Evolutionary conservation across 305 asterid genomes (phyloP).

Genomic region (Caryopteris hybrid): DNA sequence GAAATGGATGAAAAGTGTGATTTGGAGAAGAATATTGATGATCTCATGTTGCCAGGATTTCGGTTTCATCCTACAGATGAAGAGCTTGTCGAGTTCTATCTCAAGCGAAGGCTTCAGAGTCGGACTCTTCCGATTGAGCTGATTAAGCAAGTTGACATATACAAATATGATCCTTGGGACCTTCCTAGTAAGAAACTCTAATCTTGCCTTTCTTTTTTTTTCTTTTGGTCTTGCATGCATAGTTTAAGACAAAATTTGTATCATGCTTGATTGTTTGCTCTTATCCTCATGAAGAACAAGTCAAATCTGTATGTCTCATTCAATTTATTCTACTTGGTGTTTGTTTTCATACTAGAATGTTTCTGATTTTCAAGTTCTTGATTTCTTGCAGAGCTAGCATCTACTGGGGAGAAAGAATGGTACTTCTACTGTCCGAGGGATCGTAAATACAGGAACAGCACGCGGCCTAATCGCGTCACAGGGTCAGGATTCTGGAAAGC

Average conservation of each 20-base stretch:
- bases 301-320: neutral
- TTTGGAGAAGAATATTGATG: conserved; percentile 50
- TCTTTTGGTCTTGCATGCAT: neutral
- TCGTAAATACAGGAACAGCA: conserved; percentile 78
- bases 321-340: neutral
- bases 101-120: conserved; percentile 59
- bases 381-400: conserved; percentile 46
- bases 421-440: conserved; percentile 93
- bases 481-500: conserved; percentile 96
- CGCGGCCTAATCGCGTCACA: conserved; percentile 81
- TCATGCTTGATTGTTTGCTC: neutral
- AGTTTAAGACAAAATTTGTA: neutral
- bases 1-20: conserved; percentile 47
- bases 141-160: conserved; percentile 73
- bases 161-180: conserved; percentile 90
- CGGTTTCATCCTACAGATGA: conserved; percentile 90
- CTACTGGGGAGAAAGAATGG: conserved; percentile 92
- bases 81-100: conserved; percentile 75
- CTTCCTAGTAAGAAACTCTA: conserved; percentile 65
- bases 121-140: conserved; percentile 62
- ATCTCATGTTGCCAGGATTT: conserved; percentile 74
- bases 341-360: neutral
- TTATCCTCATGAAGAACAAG: neutral
- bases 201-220: neutral
- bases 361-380: neutral